A percentile compares a stretch with the other conserved stretches of the same genome.
Evolutionary conservation across 192 early-diverging fungal genomes (phyloP).

Genomic region (Lunasporangiospora selenospora): DNA sequence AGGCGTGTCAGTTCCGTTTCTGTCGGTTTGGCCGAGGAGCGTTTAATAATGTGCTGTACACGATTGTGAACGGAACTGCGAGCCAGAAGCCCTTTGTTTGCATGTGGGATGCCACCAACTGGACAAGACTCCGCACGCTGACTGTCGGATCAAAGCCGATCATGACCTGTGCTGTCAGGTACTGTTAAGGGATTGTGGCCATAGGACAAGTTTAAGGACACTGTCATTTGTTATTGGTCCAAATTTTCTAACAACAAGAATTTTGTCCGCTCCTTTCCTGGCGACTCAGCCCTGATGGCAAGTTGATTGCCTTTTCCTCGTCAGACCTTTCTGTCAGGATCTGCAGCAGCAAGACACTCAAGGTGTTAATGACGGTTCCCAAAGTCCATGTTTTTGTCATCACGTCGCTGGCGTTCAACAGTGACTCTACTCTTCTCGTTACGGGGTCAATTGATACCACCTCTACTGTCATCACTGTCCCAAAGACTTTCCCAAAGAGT

Average conservation of each 20-base stretch:
- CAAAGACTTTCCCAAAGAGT: conserved; percentile 55
- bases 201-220: neutral
- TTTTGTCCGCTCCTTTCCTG: conserved; percentile 18
- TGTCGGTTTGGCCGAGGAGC: conserved; percentile 65
- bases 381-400: conserved; percentile 84
- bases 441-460: conserved; percentile 87
- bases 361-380: conserved; percentile 65
- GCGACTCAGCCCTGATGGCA: conserved; percentile 73
- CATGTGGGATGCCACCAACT: conserved; percentile 65
- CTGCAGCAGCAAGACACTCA: conserved; percentile 64
- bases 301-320: conserved; percentile 72
- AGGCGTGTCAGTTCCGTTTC: conserved; percentile 52
- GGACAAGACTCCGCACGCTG: conserved; percentile 57
- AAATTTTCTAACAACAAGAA: too few species aligned
- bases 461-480: conserved; percentile 63
- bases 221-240: neutral
- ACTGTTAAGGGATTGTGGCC: too few species aligned
- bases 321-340: conserved; percentile 77
- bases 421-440: conserved; percentile 65
- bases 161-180: conserved; percentile 74
- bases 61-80: conserved; percentile 66
- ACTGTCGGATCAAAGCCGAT: conserved; percentile 63
- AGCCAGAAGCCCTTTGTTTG: conserved; percentile 62
- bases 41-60: conserved; percentile 64
- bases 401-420: conserved; percentile 78